Evolutionary conservation across 805 yeast species (phyloP).

Genomic region (Schwanniomyces polymorphus): DNA sequence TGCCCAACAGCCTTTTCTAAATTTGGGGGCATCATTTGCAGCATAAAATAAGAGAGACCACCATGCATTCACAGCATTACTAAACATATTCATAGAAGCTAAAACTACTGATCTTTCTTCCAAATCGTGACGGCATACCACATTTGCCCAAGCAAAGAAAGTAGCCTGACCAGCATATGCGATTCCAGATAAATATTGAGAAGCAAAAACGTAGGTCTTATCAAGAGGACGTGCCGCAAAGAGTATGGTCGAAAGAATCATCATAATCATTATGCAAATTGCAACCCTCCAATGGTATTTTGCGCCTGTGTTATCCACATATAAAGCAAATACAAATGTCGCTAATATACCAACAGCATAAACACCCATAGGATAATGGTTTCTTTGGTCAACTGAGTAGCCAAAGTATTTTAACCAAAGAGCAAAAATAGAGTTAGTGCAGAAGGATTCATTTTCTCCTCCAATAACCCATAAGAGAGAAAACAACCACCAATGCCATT

Average conservation of each 20-base stretch:
- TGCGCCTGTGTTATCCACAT: conserved; percentile 28
- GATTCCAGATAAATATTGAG: conserved; percentile 56
- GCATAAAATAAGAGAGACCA: conserved; percentile 56
- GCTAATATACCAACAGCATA: conserved; percentile 34
- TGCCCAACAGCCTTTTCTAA: conserved; percentile 55
- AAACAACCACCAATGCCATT: conserved; percentile 38
- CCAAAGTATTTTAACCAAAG: conserved; percentile 29
- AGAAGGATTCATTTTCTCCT: conserved; percentile 37
- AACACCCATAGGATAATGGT: conserved; percentile 40
- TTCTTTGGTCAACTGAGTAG: conserved; percentile 28
- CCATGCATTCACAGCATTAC: conserved; percentile 65
- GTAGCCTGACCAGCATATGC: conserved; percentile 61
- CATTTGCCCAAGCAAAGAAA: conserved; percentile 64
- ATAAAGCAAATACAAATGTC: conserved; percentile 26
- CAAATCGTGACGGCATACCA: conserved; percentile 55
- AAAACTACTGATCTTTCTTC: conserved; percentile 65
- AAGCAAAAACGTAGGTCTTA: conserved; percentile 43
- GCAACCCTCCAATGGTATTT: conserved; percentile 55
- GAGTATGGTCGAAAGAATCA: conserved; percentile 50
- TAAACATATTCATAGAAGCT: conserved; percentile 67
- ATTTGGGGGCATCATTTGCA: conserved; percentile 53
- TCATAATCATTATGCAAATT: conserved; percentile 37
- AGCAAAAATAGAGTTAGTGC: conserved; percentile 32
- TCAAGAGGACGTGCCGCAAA: conserved; percentile 41
- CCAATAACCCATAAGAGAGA: conserved; percentile 37